A percentile compares a stretch with the other conserved stretches of the same genome.
These are phyloP conservation scores for Jamesozyma piceae DNA, from an alignment of 805 yeast species.

Conservation along the genomic window DNA sequence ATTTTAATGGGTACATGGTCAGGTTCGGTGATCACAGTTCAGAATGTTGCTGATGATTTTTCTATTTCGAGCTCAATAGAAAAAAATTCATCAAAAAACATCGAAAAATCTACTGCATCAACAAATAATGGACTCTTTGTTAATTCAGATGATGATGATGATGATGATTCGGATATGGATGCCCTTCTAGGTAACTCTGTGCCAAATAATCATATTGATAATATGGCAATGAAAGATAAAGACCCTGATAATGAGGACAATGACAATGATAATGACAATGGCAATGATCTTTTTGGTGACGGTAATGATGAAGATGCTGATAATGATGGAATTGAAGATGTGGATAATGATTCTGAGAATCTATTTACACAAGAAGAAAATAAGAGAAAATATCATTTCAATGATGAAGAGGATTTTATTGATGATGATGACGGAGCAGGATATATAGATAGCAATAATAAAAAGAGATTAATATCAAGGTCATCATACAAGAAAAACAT, in stretches of 20 bases:
- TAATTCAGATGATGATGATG: constrained; percentile 20
- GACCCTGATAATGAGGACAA: constrained; percentile 10
- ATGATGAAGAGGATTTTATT: constrained; percentile 36
- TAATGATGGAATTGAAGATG: constrained; percentile 8
- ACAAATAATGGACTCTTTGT: constrained; percentile 21
- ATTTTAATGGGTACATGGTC: constrained; percentile 31
- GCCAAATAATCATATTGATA: constrained; percentile 15
- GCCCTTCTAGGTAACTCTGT: constrained; percentile 11
- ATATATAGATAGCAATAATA: constrained; percentile 18
- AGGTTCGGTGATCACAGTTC: constrained; percentile 33
- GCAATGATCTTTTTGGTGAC: not conserved
- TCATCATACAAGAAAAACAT: not conserved
- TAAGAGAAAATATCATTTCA: constrained; percentile 28
- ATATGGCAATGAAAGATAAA: constrained; percentile 11
- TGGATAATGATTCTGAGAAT: constrained; percentile 12
- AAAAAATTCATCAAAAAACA: not conserved
- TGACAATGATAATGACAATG: constrained; percentile 1
- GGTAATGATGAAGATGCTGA: constrained; percentile 6
- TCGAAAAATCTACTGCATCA: constrained; percentile 5
- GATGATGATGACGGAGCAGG: constrained; percentile 59
- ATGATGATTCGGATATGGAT: constrained; percentile 17
- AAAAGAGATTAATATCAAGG: not conserved
- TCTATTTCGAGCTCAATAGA: constrained; percentile 2
- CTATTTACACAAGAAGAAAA: constrained; percentile 20
- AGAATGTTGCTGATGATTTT: constrained; percentile 13